These are phyloP conservation scores for Polygonum maritimum DNA, from an alignment of 148 eudicot species.

Conservation along the genomic window DNA sequence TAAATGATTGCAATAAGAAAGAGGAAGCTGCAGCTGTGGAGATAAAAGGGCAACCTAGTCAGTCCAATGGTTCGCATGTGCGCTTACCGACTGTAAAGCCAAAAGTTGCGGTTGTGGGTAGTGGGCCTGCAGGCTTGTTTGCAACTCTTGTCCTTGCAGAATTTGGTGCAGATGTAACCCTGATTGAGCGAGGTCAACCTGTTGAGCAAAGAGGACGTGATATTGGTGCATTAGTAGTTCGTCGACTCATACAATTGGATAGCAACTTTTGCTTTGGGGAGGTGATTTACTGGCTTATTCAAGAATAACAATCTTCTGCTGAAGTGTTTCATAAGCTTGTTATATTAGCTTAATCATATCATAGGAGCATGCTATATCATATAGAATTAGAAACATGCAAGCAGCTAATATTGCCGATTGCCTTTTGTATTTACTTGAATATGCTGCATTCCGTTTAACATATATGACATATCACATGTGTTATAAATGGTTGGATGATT, in stretches of 20 bases:
- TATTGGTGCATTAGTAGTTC: constrained; percentile 94
- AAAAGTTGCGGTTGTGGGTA: constrained; percentile 80
- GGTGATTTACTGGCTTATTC: constrained; percentile 45
- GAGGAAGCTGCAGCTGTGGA: constrained; percentile 20
- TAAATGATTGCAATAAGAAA: constrained; percentile 34
- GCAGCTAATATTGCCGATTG: no score
- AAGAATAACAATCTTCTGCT: neutral
- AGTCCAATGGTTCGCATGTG: constrained; percentile 16
- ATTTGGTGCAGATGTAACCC: constrained; percentile 89
- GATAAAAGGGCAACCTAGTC: constrained; percentile 23
- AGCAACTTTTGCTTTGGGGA: constrained; percentile 99
- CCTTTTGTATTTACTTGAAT: neutral
- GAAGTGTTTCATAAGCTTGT: neutral
- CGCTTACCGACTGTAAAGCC: constrained; percentile 40
- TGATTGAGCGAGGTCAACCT: constrained; percentile 90
- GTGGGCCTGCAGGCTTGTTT: constrained; percentile 96
- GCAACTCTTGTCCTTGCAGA: constrained; percentile 96
- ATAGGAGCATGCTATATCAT: neutral
- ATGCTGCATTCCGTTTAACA: neutral
- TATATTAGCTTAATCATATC: neutral
- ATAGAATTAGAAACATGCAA: neutral
- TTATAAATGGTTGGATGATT: neutral
- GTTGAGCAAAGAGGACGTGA: constrained; percentile 97
- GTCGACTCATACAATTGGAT: constrained; percentile 71
- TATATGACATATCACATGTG: neutral